Percentiles rank a stretch among this genome's conserved stretches.
Conservation (phyloP, 371 early-diverging fungal genomes). For the Dichotomocladium elegans region DNA sequence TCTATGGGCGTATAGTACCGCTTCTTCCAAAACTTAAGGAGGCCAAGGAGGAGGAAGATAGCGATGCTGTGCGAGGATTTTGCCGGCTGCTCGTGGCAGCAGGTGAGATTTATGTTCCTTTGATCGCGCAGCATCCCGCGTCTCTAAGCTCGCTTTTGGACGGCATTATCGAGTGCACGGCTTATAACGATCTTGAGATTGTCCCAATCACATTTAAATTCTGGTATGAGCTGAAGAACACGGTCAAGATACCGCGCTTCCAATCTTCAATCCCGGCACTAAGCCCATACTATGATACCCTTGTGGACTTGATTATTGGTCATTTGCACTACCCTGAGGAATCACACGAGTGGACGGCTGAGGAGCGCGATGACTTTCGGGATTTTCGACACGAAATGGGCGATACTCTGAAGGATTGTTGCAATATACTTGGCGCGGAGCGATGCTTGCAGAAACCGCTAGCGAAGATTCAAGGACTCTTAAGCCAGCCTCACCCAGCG, state of each 20-base stretch:
- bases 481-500: conserved; percentile 24
- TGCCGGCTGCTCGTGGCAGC: conserved; percentile 85
- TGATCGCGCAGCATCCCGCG: conserved; percentile 63
- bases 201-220: conserved; percentile 80
- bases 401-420: conserved; percentile 95
- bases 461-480: conserved; percentile 27
- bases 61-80: conserved; percentile 58
- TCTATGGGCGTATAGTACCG: conserved; percentile 51
- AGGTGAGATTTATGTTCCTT: conserved; percentile 74
- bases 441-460: conserved; percentile 74
- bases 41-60: conserved; percentile 35
- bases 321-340: conserved; percentile 84
- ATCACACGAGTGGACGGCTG: conserved; percentile 65
- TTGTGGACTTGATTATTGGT: conserved; percentile 78
- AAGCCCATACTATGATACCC: conserved; percentile 56
- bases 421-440: conserved; percentile 72
- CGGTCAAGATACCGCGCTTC: conserved; percentile 48
- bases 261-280: conserved; percentile 47
- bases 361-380: conserved; percentile 90
- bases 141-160: conserved; percentile 66
- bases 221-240: conserved; percentile 79
- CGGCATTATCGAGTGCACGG: conserved; percentile 70
- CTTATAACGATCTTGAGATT: conserved; percentile 63
- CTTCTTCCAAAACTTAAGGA: conserved; percentile 51
- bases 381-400: conserved; percentile 95